Percentiles rank a stretch among this genome's conserved stretches.
Conservation (phyloP, 805 yeast genomes). For the Scheffersomyces ergatensis region DNA sequence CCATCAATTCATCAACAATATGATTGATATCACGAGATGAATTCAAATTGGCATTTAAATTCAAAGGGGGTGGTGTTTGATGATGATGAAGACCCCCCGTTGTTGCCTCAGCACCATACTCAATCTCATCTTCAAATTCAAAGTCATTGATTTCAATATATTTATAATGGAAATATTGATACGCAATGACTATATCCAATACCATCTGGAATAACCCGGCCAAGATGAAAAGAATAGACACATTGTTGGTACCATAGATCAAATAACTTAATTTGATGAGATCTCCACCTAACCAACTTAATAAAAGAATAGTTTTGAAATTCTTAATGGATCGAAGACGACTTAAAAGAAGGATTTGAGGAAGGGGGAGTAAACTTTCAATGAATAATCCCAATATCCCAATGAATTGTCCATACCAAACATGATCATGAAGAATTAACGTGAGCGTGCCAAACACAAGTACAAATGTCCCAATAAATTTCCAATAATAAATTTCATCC, state of each 20-base stretch:
- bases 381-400: slow-evolving; percentile 67
- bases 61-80: background rate
- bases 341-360: slow-evolving; percentile 70
- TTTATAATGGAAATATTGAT: slow-evolving; percentile 67
- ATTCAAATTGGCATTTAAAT: too few relatives aligned
- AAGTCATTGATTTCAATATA: slow-evolving; percentile 9
- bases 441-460: slow-evolving; percentile 41
- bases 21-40: background rate
- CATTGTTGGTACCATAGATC: slow-evolving; percentile 70
- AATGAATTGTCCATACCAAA: slow-evolving; percentile 46
- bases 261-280: slow-evolving; percentile 71
- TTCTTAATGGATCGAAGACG: slow-evolving; percentile 71
- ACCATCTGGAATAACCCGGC: slow-evolving; percentile 79
- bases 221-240: slow-evolving; percentile 60
- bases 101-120: too few relatives aligned
- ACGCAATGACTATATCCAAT: slow-evolving; percentile 69
- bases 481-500: slow-evolving; percentile 57
- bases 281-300: slow-evolving; percentile 92
- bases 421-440: slow-evolving; percentile 29
- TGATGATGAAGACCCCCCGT: background rate
- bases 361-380: slow-evolving; percentile 72
- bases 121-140: background rate
- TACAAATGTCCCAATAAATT: slow-evolving; percentile 51
- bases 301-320: slow-evolving; percentile 68
- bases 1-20: slow-evolving; percentile 3